These are phyloP conservation scores for Claviceps maximensis DNA, from an alignment of 2,329 filamentous ascomycete genomes.

Conservation along the genomic window DNA sequence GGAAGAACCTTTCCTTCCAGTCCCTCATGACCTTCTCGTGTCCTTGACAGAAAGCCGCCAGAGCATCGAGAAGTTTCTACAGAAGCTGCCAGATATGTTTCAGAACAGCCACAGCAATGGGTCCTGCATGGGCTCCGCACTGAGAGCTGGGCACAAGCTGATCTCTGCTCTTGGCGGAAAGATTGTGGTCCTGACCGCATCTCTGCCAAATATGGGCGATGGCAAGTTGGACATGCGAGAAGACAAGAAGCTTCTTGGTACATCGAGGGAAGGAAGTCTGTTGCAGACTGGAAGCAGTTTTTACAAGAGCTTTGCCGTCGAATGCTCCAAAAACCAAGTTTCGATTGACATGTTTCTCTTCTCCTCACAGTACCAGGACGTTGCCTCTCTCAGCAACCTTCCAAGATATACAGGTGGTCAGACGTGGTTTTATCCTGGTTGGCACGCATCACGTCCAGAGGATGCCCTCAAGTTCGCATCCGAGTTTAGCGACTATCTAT, in stretches of 20 bases:
- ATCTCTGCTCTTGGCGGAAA: slow-evolving; percentile 92
- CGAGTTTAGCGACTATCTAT: slow-evolving; percentile 95
- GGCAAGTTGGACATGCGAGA: slow-evolving; percentile 89
- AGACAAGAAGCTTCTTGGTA: slow-evolving; percentile 91
- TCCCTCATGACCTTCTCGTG: slow-evolving; percentile 81
- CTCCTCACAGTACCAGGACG: slow-evolving; percentile 91
- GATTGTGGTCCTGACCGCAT: slow-evolving; percentile 81
- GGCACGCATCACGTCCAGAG: slow-evolving; percentile 86
- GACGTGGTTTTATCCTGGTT: slow-evolving; percentile 96
- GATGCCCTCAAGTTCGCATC: slow-evolving; percentile 96
- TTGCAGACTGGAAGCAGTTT: slow-evolving; percentile 90
- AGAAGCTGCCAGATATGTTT: slow-evolving; percentile 92
- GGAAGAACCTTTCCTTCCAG: slow-evolving; percentile 91
- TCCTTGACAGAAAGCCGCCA: slow-evolving; percentile 77
- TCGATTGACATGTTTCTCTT: slow-evolving; percentile 98
- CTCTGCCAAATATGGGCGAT: slow-evolving; percentile 76
- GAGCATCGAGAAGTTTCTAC: slow-evolving; percentile 83
- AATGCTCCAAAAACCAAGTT: slow-evolving; percentile 97
- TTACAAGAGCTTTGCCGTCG: slow-evolving; percentile 98
- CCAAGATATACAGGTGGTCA: slow-evolving; percentile 94
- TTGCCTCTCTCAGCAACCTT: slow-evolving; percentile 88
- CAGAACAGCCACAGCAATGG: slow-evolving; percentile 79
- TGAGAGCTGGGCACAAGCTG: slow-evolving; percentile 87
- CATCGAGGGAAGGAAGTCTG: slow-evolving; percentile 76
- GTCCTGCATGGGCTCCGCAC: slow-evolving; percentile 89